Conservation (phyloP, 2,329 filamentous ascomycete species). For the Penicillium palitans region DNA sequence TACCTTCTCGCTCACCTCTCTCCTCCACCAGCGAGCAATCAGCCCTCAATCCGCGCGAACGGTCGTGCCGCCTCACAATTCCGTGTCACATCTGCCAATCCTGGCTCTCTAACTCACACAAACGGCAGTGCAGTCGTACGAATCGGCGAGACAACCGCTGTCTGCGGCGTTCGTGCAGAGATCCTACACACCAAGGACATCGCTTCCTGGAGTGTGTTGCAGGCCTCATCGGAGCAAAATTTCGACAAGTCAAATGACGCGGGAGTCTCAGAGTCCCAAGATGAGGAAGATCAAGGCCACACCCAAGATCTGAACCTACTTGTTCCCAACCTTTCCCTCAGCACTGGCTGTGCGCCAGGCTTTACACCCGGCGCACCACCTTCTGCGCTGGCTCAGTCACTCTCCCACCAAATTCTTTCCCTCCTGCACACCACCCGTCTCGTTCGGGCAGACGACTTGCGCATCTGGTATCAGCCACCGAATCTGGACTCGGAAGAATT, state of each 20-base stretch:
- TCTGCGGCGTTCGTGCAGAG: constrained; percentile 88
- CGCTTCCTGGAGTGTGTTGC: constrained; percentile 52
- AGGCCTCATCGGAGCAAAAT: constrained; percentile 37
- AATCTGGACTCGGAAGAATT: constrained; percentile 36
- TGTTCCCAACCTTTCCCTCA: constrained; percentile 90
- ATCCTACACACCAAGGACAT: constrained; percentile 75
- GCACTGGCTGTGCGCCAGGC: constrained; percentile 83
- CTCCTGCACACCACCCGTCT: constrained; percentile 71
- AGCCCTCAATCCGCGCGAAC: constrained; percentile 71
- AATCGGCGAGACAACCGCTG: constrained; percentile 86
- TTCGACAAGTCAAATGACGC: constrained; percentile 29
- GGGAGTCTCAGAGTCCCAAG: constrained; percentile 47
- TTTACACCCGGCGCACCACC: constrained; percentile 84
- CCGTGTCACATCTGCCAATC: constrained; percentile 73
- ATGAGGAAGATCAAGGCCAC: constrained; percentile 46
- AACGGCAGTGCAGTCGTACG: constrained; percentile 88
- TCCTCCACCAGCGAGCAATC: constrained; percentile 51
- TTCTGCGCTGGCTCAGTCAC: constrained; percentile 74
- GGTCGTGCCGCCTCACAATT: constrained; percentile 70
- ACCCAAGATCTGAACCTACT: constrained; percentile 64
- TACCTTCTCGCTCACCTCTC: constrained; percentile 88
- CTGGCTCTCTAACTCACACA: constrained; percentile 80
- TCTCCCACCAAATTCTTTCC: constrained; percentile 76
- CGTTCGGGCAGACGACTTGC: constrained; percentile 66
- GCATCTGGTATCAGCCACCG: constrained; percentile 66